Percentiles rank a stretch among this genome's conserved stretches.
phyloP scores from a whole-genome alignment of 106 monocot genomes.

The Allium cepa region DNA sequence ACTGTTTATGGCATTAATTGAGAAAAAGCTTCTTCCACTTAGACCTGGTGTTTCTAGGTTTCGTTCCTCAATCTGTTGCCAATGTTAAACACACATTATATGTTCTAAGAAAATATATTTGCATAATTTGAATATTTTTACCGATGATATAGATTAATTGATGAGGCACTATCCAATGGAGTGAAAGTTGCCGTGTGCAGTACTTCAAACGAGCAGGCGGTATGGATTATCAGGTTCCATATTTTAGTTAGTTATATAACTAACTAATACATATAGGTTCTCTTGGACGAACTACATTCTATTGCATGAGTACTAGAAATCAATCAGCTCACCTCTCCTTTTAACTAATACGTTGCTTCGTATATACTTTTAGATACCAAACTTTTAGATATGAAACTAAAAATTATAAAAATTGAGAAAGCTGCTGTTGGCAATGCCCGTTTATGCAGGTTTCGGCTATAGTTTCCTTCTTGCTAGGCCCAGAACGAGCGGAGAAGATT shows the following conservation, averaged over 20 bases:
- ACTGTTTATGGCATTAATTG: constrained; percentile 90
- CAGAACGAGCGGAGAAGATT: constrained; percentile 78
- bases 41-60: constrained; percentile 89
- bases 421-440: too few relatives aligned
- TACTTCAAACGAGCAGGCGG: constrained; percentile 99
- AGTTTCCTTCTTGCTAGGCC: constrained; percentile 86
- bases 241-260: background rate
- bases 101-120: too few relatives aligned
- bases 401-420: too few relatives aligned
- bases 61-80: background rate
- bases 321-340: too few relatives aligned
- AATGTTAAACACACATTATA: too few relatives aligned
- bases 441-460: constrained; percentile 80
- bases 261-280: too few relatives aligned
- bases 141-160: constrained; percentile 49
- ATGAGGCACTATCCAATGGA: constrained; percentile 69
- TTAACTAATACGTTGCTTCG: too few relatives aligned
- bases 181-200: constrained; percentile 98
- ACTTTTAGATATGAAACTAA: too few relatives aligned
- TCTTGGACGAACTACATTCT: too few relatives aligned
- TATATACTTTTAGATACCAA: too few relatives aligned
- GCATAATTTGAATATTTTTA: too few relatives aligned
- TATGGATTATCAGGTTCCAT: constrained; percentile 41
- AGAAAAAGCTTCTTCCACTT: constrained; percentile 94
- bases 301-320: too few relatives aligned